Evolutionary conservation across 2,329 filamentous ascomycete species (phyloP).

Genomic region (Colletotrichum sp.): DNA sequence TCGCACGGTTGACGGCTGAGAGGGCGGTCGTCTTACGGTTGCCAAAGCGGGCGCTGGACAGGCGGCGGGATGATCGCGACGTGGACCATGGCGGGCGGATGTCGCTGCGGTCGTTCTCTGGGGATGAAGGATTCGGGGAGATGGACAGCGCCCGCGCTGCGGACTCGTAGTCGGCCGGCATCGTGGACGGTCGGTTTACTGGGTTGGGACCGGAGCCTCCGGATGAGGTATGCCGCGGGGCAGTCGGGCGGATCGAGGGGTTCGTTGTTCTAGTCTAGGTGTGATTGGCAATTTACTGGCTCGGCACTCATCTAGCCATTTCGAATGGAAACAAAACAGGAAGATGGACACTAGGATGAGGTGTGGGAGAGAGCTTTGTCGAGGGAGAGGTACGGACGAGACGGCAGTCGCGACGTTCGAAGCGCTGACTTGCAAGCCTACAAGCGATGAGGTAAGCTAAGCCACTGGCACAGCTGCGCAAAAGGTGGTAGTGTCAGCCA

Average conservation of each 20-base stretch:
- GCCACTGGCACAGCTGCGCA: neutral
- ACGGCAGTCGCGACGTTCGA: neutral
- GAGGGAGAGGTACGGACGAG: neutral
- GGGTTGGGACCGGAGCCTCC: conserved; percentile 2
- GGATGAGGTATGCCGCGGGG: conserved; percentile 1
- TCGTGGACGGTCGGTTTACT: conserved; percentile 26
- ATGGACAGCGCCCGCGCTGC: conserved; percentile 55
- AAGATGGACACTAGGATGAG: neutral
- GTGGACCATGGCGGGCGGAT: conserved; percentile 49
- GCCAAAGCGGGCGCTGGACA: conserved; percentile 47
- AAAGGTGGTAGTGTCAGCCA: neutral
- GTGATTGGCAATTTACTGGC: neutral
- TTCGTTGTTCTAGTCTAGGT: neutral
- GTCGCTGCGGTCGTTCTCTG: conserved; percentile 39
- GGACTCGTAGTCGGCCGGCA: conserved; percentile 58
- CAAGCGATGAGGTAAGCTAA: conserved; percentile 21
- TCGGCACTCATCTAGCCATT: neutral
- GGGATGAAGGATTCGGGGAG: conserved; percentile 38
- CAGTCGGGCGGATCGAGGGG: neutral
- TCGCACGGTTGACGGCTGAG: conserved; percentile 41
- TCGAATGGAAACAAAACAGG: neutral
- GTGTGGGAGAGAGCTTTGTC: neutral
- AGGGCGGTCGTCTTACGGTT: conserved; percentile 20
- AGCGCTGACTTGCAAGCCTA: conserved; percentile 1
- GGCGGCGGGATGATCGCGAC: conserved; percentile 32